Conservation (phyloP, 2,329 filamentous ascomycete species). For the Aspergillus tanneri region DNA sequence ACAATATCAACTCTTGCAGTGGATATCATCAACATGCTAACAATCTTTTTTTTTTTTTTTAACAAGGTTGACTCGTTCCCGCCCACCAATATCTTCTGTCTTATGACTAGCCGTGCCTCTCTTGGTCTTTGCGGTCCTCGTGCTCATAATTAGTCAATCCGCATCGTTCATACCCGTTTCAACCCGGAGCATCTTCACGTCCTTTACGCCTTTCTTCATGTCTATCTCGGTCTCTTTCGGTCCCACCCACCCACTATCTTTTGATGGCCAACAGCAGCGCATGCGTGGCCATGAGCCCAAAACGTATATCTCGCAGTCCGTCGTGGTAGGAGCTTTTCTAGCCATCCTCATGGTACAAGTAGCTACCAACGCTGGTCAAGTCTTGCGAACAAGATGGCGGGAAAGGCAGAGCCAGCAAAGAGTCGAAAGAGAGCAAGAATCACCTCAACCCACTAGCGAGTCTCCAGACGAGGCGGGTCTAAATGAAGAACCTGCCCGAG, state of each 20-base stretch:
- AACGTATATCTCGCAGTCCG: conserved; percentile 32
- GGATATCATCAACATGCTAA: conserved; percentile 8
- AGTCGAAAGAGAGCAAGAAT: conserved; percentile 2
- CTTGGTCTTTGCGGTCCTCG: conserved; percentile 30
- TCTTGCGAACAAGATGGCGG: conserved; percentile 26
- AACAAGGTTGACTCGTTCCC: conserved; percentile 32
- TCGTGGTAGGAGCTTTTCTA: conserved; percentile 34
- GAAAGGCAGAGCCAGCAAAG: conserved; percentile 5
- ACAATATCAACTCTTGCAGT: neutral
- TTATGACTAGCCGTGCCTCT: conserved; percentile 48
- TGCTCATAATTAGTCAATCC: conserved; percentile 28
- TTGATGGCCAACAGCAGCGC: conserved; percentile 4
- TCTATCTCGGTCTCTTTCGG: conserved; percentile 38
- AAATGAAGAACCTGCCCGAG: neutral
- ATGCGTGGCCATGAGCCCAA: conserved; percentile 13
- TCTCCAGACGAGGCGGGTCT: conserved; percentile 13
- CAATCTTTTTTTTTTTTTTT: conserved; percentile 13
- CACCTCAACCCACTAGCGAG: conserved; percentile 4
- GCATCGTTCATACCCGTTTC: conserved; percentile 22
- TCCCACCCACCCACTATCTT: conserved; percentile 12
- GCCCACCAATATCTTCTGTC: conserved; percentile 37
- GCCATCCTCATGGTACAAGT: conserved; percentile 33
- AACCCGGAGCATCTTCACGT: conserved; percentile 30
- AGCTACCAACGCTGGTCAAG: conserved; percentile 29
- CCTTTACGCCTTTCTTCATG: conserved; percentile 37